phyloP scores from a whole-genome alignment of 208 protist species.

The Histomonas meleagridis region DNA sequence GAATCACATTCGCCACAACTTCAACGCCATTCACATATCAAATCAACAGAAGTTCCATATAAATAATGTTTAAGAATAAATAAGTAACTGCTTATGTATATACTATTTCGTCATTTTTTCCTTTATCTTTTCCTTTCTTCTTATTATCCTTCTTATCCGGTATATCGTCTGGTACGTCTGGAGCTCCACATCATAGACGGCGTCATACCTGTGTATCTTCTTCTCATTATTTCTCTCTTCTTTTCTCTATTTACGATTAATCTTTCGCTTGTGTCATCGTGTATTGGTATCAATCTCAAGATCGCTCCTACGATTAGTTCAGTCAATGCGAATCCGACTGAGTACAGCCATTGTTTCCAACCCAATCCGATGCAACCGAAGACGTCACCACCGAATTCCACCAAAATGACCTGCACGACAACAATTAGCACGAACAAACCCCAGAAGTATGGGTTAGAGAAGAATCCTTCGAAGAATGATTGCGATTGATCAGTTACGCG shows the following conservation, averaged over 20 bases:
- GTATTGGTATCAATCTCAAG: neutral
- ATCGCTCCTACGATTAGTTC: neutral
- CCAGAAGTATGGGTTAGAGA: neutral
- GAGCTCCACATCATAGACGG: slow-evolving; percentile 24
- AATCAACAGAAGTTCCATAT: too few relatives aligned
- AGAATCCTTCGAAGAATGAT: slow-evolving; percentile 23
- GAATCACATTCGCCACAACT: too few relatives aligned
- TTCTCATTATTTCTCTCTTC: neutral
- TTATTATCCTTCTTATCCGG: too few relatives aligned
- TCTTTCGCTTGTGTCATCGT: slow-evolving; percentile 16
- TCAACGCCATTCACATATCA: too few relatives aligned
- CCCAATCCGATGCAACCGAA: neutral
- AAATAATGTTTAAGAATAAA: too few relatives aligned
- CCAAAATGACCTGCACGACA: neutral
- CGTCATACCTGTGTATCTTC: slow-evolving; percentile 17
- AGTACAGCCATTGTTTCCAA: slow-evolving; percentile 19
- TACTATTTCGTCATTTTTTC: too few relatives aligned
- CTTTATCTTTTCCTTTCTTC: too few relatives aligned
- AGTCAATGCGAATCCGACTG: neutral
- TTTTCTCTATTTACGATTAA: neutral
- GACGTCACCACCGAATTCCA: slow-evolving; percentile 15
- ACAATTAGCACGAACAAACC: neutral
- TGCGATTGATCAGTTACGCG: neutral
- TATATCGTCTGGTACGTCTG: too few relatives aligned
- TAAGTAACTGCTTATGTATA: too few relatives aligned